Conservation (phyloP, 2,329 filamentous ascomycete species). For the Colletotrichum brevisporum region DNA sequence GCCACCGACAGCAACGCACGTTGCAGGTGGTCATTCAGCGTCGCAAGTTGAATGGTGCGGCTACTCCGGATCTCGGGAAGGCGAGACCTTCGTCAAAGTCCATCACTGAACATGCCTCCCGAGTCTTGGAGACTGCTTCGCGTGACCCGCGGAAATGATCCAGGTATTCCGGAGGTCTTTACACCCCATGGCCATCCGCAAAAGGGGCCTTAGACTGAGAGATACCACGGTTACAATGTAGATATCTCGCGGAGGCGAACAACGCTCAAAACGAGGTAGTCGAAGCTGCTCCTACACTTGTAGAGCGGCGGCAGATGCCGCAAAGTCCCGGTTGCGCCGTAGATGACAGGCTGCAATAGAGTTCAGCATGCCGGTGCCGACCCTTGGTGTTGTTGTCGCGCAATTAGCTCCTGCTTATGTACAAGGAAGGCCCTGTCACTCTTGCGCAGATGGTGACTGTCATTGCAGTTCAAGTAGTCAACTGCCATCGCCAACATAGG, state of each 20-base stretch:
- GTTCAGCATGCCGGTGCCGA: not conserved
- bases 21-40: too few species aligned
- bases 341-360: not conserved
- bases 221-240: too few species aligned
- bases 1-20: not conserved
- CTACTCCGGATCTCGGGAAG: too few species aligned
- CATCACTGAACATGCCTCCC: not conserved
- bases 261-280: not conserved
- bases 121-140: too few species aligned
- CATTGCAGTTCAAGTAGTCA: too few species aligned
- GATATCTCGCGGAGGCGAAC: too few species aligned
- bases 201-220: too few species aligned
- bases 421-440: too few species aligned
- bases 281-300: not conserved
- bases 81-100: not conserved
- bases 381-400: not conserved
- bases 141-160: not conserved
- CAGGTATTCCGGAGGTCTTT: not conserved
- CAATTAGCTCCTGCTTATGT: too few species aligned
- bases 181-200: not conserved
- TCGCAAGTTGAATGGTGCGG: too few species aligned
- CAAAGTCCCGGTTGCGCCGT: not conserved
- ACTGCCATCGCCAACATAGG: too few species aligned
- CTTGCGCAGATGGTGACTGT: too few species aligned
- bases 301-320: not conserved